Percentiles rank a stretch among this genome's conserved stretches.
These are phyloP conservation scores for Dichotomocladium elegans DNA, from an alignment of 371 early-diverging fungal species.

Conservation along the genomic window DNA sequence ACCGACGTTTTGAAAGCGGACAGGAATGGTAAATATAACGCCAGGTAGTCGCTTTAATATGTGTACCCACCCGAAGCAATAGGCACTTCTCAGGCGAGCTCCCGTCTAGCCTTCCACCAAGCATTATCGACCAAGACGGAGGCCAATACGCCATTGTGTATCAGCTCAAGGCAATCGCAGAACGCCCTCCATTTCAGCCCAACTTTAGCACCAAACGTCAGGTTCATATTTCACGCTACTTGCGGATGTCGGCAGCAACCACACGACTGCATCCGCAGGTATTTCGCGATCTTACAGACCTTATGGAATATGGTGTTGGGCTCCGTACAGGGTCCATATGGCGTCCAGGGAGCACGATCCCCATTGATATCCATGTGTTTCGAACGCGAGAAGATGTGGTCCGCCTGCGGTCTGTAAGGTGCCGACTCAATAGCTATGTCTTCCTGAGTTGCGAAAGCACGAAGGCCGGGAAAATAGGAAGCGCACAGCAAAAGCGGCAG, in stretches of 20 bases:
- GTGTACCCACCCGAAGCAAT: background rate
- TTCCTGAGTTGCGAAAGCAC: slow-evolving; percentile 6
- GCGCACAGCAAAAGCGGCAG: too few relatives aligned
- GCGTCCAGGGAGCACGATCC: slow-evolving; percentile 25
- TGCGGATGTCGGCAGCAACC: background rate
- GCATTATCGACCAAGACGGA: slow-evolving; percentile 24
- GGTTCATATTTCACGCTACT: slow-evolving; percentile 10
- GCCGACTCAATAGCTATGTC: slow-evolving; percentile 25
- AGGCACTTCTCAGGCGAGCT: slow-evolving; percentile 37
- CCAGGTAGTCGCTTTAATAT: slow-evolving; percentile 1
- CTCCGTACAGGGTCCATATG: slow-evolving; percentile 30
- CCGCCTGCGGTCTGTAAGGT: slow-evolving; percentile 19
- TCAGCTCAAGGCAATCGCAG: slow-evolving; percentile 28
- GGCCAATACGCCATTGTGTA: slow-evolving; percentile 20
- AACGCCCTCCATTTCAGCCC: slow-evolving; percentile 27
- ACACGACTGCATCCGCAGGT: background rate
- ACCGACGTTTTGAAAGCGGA: slow-evolving; percentile 11
- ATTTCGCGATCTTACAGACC: slow-evolving; percentile 29
- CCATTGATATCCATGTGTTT: slow-evolving; percentile 30
- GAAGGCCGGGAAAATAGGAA: slow-evolving; percentile 14
- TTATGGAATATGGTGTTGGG: slow-evolving; percentile 33
- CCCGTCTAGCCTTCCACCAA: slow-evolving; percentile 36
- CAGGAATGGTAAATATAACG: slow-evolving; percentile 24
- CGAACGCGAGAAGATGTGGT: slow-evolving; percentile 25
- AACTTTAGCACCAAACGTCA: slow-evolving; percentile 22